Base-by-base conservation (phyloP, 192 early-diverging fungal genomes). In the Podila horticola region DNA sequence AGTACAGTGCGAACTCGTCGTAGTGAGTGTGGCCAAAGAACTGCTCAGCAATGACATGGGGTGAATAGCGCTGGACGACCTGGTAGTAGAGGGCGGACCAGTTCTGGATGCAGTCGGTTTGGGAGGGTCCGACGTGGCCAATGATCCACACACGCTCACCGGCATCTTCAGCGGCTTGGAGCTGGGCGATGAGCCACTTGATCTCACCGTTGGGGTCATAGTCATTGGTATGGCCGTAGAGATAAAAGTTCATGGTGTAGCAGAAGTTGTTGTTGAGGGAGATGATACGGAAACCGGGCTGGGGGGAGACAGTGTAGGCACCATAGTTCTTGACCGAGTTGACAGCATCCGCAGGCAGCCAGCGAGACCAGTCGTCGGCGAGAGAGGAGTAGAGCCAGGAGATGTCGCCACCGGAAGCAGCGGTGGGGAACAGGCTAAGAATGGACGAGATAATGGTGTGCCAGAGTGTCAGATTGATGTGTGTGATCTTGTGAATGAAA, bases 231-330 rank as follows among this genome's bases (percentile, higher is more conserved):
- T 82, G 48, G 17, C 76, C 79, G 60, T 85, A 84, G 15, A 88
- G 64, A 70, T 86, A 86, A 68, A 83, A 86, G 75, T 90, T 89
- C 34, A 86, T 55, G 28, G 67, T 85, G 66, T 90, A 90, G 45
- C 88, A 90, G 61, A 88, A 90, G 61, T 89, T 90, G 41, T 86
- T 90, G 62, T 90, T 90, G 24, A 90, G 59, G 11, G 83, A 84
- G 52, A 90, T 83, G 19, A 90, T 64, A n/a, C 84, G 81, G 28
- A 90, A 68, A 0, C 85, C 86, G 29, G 74, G 65, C 15, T 62
- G 50, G 20, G 88, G 88, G 65, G 74, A 77, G 2, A 69, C 64
- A 10, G 75, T 77, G 69, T 90, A 90, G 65, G 75, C 84, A 29
- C 88, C 89, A 28, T 71, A 77, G 45, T 75, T 83, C 49, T 74